Evolutionary conservation across 1,139 yeast genomes (phyloP).

Genomic region (Waltiozyma solani): DNA sequence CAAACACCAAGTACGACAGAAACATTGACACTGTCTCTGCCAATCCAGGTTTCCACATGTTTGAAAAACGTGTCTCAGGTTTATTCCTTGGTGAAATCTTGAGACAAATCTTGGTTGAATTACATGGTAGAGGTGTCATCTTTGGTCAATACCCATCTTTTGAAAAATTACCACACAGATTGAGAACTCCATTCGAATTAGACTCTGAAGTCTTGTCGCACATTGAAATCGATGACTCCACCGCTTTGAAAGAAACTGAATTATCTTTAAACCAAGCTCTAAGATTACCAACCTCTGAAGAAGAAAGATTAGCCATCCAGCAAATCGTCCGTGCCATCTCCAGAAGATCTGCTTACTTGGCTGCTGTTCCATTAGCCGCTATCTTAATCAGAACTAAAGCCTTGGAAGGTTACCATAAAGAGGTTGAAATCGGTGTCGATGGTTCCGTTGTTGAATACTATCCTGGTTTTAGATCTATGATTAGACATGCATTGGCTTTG

Average conservation of each 20-base stretch:
- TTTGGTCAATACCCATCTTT: conserved; percentile 43
- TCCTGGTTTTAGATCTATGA: conserved; percentile 73
- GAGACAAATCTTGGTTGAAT: conserved; percentile 60
- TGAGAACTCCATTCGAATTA: conserved; percentile 65
- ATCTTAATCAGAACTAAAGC: conserved; percentile 49
- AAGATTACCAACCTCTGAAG: conserved; percentile 54
- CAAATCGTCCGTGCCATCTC: conserved; percentile 68
- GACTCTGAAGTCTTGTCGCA: conserved; percentile 78
- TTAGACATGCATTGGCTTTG: conserved; percentile 63
- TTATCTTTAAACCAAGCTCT: conserved; percentile 51
- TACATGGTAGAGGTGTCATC: conserved; percentile 45
- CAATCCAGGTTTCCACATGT: conserved; percentile 78
- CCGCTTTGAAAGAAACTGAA: conserved; percentile 57
- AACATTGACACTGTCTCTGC: conserved; percentile 65
- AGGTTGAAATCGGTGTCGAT: conserved; percentile 87
- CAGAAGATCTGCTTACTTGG: conserved; percentile 72
- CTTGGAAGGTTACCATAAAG: conserved; percentile 45
- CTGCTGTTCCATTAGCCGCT: conserved; percentile 87
- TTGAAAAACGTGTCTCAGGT: conserved; percentile 89
- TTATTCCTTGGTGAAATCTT: conserved; percentile 90
- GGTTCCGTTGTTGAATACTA: conserved; percentile 90
- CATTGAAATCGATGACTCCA: conserved; percentile 73
- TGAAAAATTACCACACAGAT: conserved; percentile 53
- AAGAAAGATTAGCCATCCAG: conserved; percentile 67
- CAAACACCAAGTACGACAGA: conserved; percentile 65